Conservation (phyloP, 2,329 filamentous ascomycete genomes). For the Tolypocladium endophyticum region DNA sequence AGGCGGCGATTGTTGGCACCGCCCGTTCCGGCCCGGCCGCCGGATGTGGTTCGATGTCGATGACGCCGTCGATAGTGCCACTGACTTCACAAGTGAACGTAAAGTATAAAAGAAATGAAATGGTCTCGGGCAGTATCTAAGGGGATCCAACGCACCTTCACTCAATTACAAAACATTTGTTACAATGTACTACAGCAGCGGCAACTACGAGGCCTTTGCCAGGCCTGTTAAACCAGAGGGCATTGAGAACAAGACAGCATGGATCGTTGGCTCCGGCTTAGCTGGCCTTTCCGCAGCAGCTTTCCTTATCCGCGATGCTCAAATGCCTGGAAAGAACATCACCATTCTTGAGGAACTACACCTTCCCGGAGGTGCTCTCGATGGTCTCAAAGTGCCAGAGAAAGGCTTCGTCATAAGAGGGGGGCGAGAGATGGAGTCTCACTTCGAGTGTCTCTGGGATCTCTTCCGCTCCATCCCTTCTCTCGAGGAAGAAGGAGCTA, state of each 20-base stretch:
- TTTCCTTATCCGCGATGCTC: not conserved
- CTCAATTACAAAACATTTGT: not conserved
- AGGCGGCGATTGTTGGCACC: not conserved
- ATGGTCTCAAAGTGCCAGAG: slow-evolving; percentile 3
- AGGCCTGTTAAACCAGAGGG: not conserved
- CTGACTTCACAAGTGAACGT: not conserved
- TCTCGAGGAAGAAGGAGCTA: slow-evolving; percentile 14
- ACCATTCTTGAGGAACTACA: not conserved
- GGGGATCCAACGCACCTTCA: not conserved
- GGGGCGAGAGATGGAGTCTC: slow-evolving; percentile 18
- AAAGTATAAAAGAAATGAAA: not conserved
- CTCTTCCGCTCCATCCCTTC: slow-evolving; percentile 18
- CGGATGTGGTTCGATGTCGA: not conserved
- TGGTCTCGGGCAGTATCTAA: no score
- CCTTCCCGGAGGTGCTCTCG: not conserved
- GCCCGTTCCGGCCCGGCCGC: not conserved
- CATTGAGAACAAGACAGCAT: not conserved
- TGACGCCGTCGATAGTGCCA: not conserved
- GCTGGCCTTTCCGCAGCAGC: not conserved
- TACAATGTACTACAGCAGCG: not conserved
- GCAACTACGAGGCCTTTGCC: not conserved
- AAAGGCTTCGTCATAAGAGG: slow-evolving; percentile 20
- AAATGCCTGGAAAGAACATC: not conserved
- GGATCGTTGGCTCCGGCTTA: not conserved
- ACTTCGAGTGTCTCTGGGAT: slow-evolving; percentile 16